phyloP scores from a whole-genome alignment of 1,284 basidiomycete genomes.

The Cutaneotrichosporon sp. region DNA sequence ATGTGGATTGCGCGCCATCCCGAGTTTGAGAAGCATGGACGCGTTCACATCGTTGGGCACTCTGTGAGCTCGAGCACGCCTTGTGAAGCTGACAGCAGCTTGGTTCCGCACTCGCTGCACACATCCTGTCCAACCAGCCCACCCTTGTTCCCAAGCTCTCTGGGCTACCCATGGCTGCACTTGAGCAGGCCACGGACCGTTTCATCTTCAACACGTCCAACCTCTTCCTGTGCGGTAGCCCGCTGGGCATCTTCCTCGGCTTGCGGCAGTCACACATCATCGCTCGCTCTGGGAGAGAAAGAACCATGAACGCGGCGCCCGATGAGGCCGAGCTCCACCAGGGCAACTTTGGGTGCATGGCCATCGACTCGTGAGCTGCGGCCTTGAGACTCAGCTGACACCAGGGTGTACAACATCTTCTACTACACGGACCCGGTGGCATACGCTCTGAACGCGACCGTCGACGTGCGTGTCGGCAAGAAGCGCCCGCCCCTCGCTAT shows the following conservation, averaged over 20 bases:
- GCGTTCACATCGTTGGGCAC: constrained; percentile 55
- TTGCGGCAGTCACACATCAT: constrained; percentile 60
- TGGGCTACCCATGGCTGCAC: constrained; percentile 49
- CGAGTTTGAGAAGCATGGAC: constrained; percentile 55
- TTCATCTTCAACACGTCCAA: constrained; percentile 58
- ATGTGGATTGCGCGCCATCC: constrained; percentile 61
- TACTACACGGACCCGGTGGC: constrained; percentile 60
- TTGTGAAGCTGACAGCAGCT: constrained; percentile 38
- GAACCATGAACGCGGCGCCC: constrained; percentile 47
- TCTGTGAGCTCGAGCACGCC: constrained; percentile 37
- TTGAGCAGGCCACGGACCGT: constrained; percentile 40
- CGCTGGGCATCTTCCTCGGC: constrained; percentile 60
- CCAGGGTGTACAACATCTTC: constrained; percentile 58
- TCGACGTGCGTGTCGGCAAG: constrained; percentile 49
- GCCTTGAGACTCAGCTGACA: no score
- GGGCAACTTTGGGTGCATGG: constrained; percentile 59
- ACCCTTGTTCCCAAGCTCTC: constrained; percentile 56
- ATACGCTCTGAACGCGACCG: constrained; percentile 51
- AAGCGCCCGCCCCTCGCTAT: constrained; percentile 55
- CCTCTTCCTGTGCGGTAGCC: constrained; percentile 59
- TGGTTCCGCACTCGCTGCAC: constrained; percentile 59
- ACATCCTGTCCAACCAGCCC: constrained; percentile 60
- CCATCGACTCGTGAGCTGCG: constrained; percentile 54
- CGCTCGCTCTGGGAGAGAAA: constrained; percentile 57
- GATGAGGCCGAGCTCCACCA: constrained; percentile 50